phyloP scores from a whole-genome alignment of 345 rosid genomes.

The Ceriops zippeliana region DNA sequence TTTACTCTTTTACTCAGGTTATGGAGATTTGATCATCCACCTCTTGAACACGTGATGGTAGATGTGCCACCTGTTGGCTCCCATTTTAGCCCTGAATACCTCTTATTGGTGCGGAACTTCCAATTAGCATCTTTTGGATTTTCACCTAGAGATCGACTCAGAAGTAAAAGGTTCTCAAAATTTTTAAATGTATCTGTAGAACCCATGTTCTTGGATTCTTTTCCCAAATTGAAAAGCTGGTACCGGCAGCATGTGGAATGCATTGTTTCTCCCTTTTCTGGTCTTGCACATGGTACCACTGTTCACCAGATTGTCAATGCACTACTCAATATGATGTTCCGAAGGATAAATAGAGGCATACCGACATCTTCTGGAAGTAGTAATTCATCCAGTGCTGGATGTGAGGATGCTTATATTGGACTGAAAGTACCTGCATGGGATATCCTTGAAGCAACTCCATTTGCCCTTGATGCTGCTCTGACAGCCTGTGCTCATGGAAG shows the following conservation, averaged over 20 bases:
- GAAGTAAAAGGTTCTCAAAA: slow-evolving; percentile 49
- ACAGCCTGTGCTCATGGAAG: slow-evolving; percentile 91
- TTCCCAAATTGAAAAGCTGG: slow-evolving; percentile 81
- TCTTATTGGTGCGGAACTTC: slow-evolving; percentile 75
- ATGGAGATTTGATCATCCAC: slow-evolving; percentile 86
- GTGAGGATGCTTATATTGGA: slow-evolving; percentile 56
- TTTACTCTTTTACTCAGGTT: slow-evolving; percentile 78
- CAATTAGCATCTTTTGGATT: slow-evolving; percentile 57
- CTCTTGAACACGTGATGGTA: slow-evolving; percentile 63
- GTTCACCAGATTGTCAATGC: slow-evolving; percentile 88
- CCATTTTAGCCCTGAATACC: slow-evolving; percentile 71
- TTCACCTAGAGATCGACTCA: slow-evolving; percentile 53
- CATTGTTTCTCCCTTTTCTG: slow-evolving; percentile 76
- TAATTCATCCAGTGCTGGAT: slow-evolving; percentile 56
- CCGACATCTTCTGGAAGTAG: slow-evolving; percentile 76
- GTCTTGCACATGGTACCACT: slow-evolving; percentile 61
- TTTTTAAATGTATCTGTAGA: slow-evolving; percentile 37
- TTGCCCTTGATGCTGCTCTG: slow-evolving; percentile 83
- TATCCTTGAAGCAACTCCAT: slow-evolving; percentile 82
- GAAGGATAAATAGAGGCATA: slow-evolving; percentile 57
- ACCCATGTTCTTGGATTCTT: slow-evolving; percentile 77
- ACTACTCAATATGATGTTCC: slow-evolving; percentile 80
- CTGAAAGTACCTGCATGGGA: slow-evolving; percentile 96
- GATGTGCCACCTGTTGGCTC: slow-evolving; percentile 65
- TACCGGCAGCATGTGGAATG: slow-evolving; percentile 83